phyloP scores from a whole-genome alignment of 2,329 filamentous ascomycete genomes.

The Reticulascus tulasneorum region DNA sequence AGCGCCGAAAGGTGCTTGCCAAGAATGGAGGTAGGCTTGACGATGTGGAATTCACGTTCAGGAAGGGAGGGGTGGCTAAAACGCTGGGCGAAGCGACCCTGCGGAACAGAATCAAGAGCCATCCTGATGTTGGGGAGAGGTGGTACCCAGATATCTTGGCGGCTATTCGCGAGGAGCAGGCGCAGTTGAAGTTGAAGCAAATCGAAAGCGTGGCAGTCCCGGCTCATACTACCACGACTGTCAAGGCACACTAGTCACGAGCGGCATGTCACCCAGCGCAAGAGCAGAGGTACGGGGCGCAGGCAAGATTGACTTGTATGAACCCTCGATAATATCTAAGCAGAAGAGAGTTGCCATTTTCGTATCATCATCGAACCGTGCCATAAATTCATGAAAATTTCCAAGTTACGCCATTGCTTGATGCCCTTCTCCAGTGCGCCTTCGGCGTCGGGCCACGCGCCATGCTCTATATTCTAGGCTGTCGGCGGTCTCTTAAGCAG shows the following conservation, averaged over 20 bases:
- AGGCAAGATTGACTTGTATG: no score
- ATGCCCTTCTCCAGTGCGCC: neutral
- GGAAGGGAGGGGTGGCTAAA: constrained; percentile 61
- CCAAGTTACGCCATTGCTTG: constrained; percentile 6
- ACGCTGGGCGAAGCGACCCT: constrained; percentile 79
- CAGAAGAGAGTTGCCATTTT: no score
- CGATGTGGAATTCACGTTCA: constrained; percentile 85
- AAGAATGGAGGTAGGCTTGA: constrained; percentile 56
- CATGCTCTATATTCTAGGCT: no score
- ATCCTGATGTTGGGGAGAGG: constrained; percentile 79
- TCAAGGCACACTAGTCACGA: no score
- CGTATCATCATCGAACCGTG: no score
- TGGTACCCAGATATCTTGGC: constrained; percentile 67
- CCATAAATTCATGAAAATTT: constrained; percentile 3
- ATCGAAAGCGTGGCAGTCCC: no score
- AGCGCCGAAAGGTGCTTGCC: constrained; percentile 56
- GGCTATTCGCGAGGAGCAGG: constrained; percentile 57
- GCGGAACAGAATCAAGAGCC: constrained; percentile 79
- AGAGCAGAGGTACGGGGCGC: no score
- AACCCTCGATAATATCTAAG: no score
- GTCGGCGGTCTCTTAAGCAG: no score
- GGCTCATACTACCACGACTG: no score
- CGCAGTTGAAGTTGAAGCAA: no score
- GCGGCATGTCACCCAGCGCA: no score
- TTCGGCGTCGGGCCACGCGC: neutral